Evolutionary conservation across 1,139 yeast species (phyloP).

Genomic region (Protomyces inundatus): DNA sequence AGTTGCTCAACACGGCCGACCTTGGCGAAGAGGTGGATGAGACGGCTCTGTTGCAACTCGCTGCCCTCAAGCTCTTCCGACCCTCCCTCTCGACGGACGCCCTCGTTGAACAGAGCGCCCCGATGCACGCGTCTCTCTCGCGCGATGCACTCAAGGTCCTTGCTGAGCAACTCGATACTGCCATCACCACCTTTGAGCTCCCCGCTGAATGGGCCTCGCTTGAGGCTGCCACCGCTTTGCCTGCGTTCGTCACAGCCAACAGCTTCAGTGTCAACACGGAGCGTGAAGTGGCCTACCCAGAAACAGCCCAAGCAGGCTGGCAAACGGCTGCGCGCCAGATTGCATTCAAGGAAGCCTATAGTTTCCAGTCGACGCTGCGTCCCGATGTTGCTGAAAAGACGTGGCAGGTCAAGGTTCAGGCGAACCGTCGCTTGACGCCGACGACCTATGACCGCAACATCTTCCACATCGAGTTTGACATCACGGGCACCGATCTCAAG

Average conservation of each 20-base stretch:
- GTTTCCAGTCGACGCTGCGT: constrained; percentile 54
- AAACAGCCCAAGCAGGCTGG: constrained; percentile 44
- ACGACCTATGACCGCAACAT: constrained; percentile 84
- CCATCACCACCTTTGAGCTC: constrained; percentile 39
- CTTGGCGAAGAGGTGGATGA: constrained; percentile 48
- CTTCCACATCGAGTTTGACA: constrained; percentile 93
- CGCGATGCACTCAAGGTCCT: constrained; percentile 71
- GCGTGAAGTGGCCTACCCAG: constrained; percentile 41
- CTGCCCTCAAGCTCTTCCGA: constrained; percentile 67
- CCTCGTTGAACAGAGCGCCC: constrained; percentile 72
- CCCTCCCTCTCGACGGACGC: constrained; percentile 58
- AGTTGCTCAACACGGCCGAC: constrained; percentile 29
- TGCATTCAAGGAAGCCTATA: constrained; percentile 76
- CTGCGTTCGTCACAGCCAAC: constrained; percentile 35
- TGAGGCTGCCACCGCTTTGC: constrained; percentile 41
- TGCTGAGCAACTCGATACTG: constrained; percentile 36
- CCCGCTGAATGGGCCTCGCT: constrained; percentile 36
- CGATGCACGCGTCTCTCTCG: constrained; percentile 75
- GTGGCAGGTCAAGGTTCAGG: constrained; percentile 83
- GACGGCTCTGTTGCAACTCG: constrained; percentile 67
- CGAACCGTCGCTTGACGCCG: constrained; percentile 91
- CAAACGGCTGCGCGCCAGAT: constrained; percentile 64
- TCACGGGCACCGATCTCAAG: constrained; percentile 80
- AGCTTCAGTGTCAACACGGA: constrained; percentile 35
- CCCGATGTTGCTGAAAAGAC: constrained; percentile 87